Evolutionary conservation across 768 basidiomycete genomes (phyloP).

Genomic region (Mrakia hoshinonis): DNA sequence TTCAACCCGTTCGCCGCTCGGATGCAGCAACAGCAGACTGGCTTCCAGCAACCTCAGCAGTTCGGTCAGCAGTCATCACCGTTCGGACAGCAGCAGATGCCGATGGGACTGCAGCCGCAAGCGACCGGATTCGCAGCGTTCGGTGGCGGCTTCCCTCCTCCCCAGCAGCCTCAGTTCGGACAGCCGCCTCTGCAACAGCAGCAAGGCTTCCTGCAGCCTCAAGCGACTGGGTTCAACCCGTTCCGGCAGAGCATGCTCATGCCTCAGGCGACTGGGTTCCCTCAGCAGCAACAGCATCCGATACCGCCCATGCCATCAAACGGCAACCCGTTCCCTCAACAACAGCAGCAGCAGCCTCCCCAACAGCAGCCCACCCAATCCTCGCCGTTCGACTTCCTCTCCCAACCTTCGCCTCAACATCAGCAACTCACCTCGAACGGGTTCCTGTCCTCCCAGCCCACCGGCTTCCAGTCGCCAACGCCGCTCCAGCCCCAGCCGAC

Average conservation of each 20-base stretch:
- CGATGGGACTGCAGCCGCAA: constrained; percentile 48
- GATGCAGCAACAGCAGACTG: constrained; percentile 39
- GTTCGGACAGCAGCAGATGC: constrained; percentile 32
- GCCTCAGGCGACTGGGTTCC: constrained; percentile 23
- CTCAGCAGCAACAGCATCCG: constrained; percentile 10
- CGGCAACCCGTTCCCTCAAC: constrained; percentile 19
- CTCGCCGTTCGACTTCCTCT: constrained; percentile 10
- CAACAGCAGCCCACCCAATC: background rate
- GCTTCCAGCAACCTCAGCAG: constrained; percentile 31
- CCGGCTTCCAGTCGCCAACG: constrained; percentile 1
- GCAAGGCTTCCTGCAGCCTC: constrained; percentile 41
- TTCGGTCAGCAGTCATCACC: constrained; percentile 47
- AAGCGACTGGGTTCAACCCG: constrained; percentile 60
- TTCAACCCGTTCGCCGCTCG: constrained; percentile 66
- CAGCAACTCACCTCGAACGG: constrained; percentile 3
- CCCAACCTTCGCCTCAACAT: constrained; percentile 2
- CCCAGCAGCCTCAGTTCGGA: constrained; percentile 8
- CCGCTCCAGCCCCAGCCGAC: constrained; percentile 28
- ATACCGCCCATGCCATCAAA: constrained; percentile 13
- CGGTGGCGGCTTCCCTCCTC: constrained; percentile 24
- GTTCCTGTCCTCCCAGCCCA: constrained; percentile 13
- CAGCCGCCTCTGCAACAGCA: constrained; percentile 34
- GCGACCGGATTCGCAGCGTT: constrained; percentile 43
- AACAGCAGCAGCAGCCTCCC: constrained; percentile 16
- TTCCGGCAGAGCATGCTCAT: constrained; percentile 69